Evolutionary conservation across 305 asterid genomes (phyloP), one percentile per base, ranked within the genome.

Genomic region (Nicotiana rustica): DNA sequence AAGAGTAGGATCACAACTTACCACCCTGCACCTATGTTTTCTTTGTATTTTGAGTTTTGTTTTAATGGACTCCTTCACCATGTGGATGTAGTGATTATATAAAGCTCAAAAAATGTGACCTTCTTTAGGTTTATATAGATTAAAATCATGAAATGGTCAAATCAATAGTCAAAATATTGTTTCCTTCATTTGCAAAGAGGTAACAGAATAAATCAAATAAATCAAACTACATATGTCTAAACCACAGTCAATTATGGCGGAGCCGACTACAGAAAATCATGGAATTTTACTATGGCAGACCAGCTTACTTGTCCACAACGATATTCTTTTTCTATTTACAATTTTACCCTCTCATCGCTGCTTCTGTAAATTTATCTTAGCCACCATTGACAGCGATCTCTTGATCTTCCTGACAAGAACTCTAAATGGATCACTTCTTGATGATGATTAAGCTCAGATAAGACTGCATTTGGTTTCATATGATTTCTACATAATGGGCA

Each of bases 401-500:
- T 49, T 0, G 77, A 75, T 25, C 65, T 49, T 3, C 78, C 57
- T 0, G 60, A 71, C 0, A 49, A 61, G 9, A 78, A 82, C 31
- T 82, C 8, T 8, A 84, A 79, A n/a, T 65, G 2, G 17, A 82
- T 10, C 2, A 82, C 77, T 15, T 82, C 78, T 8, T 67, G 82
- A 21, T 36, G 47, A 57, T 25, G 62, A 15, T 82, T 60, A 5
- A 73, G 0, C 14, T 49, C 62, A 0, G 55, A 60, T 2, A 15
- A 66, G 3, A 5, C 5, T 64, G 64, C 17, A 9, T 47, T 15
- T 19, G 81, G 66, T 73, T 80, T 70, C 10, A 84, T 49, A 79
- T 57, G 64, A 36, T 33, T 81, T 60, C 88, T 85, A 35, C 90
- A 87, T 1, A 87, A 78, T 3, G 90, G 91, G 73, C 90, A 88